phyloP scores from a whole-genome alignment of 352 stramenopile genomes.

The Phytophthora megakarya region DNA sequence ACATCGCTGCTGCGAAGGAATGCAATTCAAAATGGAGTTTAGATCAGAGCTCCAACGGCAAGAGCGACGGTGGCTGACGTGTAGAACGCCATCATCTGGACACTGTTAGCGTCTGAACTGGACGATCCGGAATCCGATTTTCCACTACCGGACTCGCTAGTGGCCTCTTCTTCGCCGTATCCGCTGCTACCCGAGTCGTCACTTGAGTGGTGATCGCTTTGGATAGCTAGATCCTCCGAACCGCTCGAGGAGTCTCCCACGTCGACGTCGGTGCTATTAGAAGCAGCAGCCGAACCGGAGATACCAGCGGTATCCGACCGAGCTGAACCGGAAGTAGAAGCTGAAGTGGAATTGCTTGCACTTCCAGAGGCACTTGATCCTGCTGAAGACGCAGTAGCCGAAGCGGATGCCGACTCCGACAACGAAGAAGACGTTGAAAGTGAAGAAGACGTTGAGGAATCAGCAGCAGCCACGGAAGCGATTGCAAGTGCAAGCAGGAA shows the following conservation, averaged over 20 bases:
- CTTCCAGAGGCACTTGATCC: conserved; percentile 3
- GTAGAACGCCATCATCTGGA: conserved; percentile 22
- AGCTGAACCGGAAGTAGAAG: neutral
- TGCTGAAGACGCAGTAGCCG: conserved; percentile 8
- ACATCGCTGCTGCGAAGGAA: neutral
- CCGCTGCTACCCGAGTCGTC: conserved; percentile 19
- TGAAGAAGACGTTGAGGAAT: neutral
- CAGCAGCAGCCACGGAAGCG: conserved; percentile 9
- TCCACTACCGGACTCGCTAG: conserved; percentile 1
- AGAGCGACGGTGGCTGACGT: conserved; percentile 18
- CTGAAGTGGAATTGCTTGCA: neutral
- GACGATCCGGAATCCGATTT: conserved; percentile 14
- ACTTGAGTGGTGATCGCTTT: neutral
- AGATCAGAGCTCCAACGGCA: conserved; percentile 25
- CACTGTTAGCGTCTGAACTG: conserved; percentile 12
- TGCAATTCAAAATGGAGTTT: conserved; percentile 11
- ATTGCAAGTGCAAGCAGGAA: conserved; percentile 36
- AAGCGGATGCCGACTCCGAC: neutral
- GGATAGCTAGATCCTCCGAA: conserved; percentile 19
- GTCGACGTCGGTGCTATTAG: conserved; percentile 3
- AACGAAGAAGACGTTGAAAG: conserved; percentile 8
- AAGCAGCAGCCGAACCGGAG: neutral
- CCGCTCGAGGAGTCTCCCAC: conserved; percentile 14
- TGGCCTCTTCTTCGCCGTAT: neutral
- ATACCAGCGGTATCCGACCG: neutral